These are phyloP conservation scores for Cantharellus anzutake DNA, from an alignment of 768 basidiomycete genomes.

Conservation along the genomic window DNA sequence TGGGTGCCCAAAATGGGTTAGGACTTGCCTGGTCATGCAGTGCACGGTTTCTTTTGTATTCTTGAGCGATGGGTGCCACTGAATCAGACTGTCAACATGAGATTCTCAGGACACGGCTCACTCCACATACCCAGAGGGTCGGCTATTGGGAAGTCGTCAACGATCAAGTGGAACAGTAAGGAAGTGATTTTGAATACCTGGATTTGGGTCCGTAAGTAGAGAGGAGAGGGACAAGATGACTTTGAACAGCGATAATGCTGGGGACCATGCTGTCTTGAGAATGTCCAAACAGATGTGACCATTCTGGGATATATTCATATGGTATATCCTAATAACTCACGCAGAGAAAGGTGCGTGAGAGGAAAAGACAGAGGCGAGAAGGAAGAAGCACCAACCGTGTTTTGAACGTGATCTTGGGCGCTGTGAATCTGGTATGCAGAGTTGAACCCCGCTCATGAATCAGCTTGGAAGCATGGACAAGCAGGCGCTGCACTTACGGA, in stretches of 20 bases:
- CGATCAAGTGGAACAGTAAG: not conserved
- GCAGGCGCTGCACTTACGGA: slow-evolving; percentile 33
- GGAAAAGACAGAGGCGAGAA: not conserved
- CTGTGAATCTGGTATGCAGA: slow-evolving; percentile 3
- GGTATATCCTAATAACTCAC: slow-evolving; percentile 42
- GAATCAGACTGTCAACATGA: not conserved
- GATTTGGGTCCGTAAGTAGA: slow-evolving; percentile 85
- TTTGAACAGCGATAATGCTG: slow-evolving; percentile 84
- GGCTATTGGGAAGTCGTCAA: slow-evolving; percentile 21
- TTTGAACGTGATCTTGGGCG: slow-evolving; percentile 8
- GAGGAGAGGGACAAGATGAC: slow-evolving; percentile 87
- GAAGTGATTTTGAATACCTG: slow-evolving; percentile 28
- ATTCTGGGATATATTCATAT: slow-evolving; percentile 40
- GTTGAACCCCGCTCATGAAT: not conserved
- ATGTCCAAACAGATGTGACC: slow-evolving; percentile 68
- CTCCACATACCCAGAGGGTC: slow-evolving; percentile 43
- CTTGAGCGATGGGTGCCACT: slow-evolving; percentile 57
- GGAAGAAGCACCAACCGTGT: slow-evolving; percentile 3
- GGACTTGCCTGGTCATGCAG: slow-evolving; percentile 32
- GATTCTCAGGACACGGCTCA: not conserved
- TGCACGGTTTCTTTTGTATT: slow-evolving; percentile 43
- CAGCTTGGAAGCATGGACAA: slow-evolving; percentile 1
- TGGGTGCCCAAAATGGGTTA: not conserved
- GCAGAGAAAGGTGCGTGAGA: not conserved
- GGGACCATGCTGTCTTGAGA: slow-evolving; percentile 87